Base-by-base conservation (phyloP, 106 monocot species). In the Agapanthus africanus region DNA sequence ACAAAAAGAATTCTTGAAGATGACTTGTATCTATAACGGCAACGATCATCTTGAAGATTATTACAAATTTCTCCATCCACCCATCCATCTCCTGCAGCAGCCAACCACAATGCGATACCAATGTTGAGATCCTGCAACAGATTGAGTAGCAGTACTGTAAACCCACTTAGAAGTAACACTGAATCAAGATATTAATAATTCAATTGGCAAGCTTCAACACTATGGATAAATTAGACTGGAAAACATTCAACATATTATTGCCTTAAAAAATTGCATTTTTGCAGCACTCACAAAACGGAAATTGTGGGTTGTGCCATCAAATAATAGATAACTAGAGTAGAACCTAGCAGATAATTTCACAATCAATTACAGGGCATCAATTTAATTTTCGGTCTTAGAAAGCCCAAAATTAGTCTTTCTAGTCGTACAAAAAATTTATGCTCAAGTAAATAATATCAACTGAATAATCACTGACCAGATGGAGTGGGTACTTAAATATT, bases 41-140 rank as follows among this genome's bases (percentile, higher is more conserved):
- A 10, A 30, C 42, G 23, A 33, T 64, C 47, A 66, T 66, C 63
- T 65, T 47, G 44, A 70, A 50, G 28, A 71, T 50, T 21, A 65
- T 70, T 37, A 66, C 76, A 83, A 27, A 67, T 28, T 2, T 71
- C 70, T 33, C 62, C 86, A 79, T 85, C 79, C 16, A 99, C 87
- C 77, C 82, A 87, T 66, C 97, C 97, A 79, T 90, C 87, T 54
- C 97, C 97, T 70, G 81, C 63, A 75, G 97, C 89, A 64, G 97
- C 97, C 54, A 99, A 72, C 89, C 92, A 99, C 70, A 99, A 65
- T 66, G 97, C 86, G 21, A 89, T 75, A 36, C 97, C 97, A 75
- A 99, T 99, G 63, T 99, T 99, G 61, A 99, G 79, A 87, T 99
- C 97, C 97, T 99, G 69, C 14, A 34, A 71, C 2, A 75, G 28